Conservation (phyloP, 805 yeast species). For the Ogataea trehaloabstinens region DNA sequence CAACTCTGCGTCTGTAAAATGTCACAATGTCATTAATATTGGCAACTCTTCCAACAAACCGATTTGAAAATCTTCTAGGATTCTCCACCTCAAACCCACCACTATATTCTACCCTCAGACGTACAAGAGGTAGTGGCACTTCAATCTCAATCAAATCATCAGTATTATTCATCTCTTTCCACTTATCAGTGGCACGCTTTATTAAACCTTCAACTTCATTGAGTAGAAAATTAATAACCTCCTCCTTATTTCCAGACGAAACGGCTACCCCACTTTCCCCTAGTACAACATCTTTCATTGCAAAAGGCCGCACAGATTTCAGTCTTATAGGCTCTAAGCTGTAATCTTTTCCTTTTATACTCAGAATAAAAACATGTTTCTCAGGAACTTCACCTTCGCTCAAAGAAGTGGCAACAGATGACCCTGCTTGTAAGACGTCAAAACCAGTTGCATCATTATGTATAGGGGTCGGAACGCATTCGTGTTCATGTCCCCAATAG, state of each 20-base stretch:
- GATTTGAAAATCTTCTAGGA: conserved; percentile 81
- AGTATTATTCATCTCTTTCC: conserved; percentile 34
- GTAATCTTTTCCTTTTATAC: conserved; percentile 56
- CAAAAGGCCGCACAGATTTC: conserved; percentile 78
- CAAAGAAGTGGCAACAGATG: conserved; percentile 88
- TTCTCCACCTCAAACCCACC: conserved; percentile 93
- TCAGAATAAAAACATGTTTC: conserved; percentile 72
- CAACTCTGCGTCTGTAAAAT: conserved; percentile 48
- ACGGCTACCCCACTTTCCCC: conserved; percentile 55
- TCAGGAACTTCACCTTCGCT: conserved; percentile 78
- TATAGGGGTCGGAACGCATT: conserved; percentile 72
- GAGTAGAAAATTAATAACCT: conserved; percentile 58
- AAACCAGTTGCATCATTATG: conserved; percentile 62
- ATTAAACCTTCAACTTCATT: conserved; percentile 69
- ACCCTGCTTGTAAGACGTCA: conserved; percentile 86
- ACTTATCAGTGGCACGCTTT: conserved; percentile 50
- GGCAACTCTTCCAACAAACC: conserved; percentile 89
- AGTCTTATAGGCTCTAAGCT: conserved; percentile 60
- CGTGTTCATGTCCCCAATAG: conserved; percentile 98
- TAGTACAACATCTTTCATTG: conserved; percentile 63
- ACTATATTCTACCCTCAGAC: conserved; percentile 83
- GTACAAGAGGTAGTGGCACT: conserved; percentile 77
- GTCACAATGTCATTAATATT: conserved; percentile 84
- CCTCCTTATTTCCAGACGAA: conserved; percentile 56
- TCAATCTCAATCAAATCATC: conserved; percentile 32